These are phyloP conservation scores for Eremomyces bilateralis DNA, from an alignment of 495 filamentous ascomycete genomes.

Conservation along the genomic window DNA sequence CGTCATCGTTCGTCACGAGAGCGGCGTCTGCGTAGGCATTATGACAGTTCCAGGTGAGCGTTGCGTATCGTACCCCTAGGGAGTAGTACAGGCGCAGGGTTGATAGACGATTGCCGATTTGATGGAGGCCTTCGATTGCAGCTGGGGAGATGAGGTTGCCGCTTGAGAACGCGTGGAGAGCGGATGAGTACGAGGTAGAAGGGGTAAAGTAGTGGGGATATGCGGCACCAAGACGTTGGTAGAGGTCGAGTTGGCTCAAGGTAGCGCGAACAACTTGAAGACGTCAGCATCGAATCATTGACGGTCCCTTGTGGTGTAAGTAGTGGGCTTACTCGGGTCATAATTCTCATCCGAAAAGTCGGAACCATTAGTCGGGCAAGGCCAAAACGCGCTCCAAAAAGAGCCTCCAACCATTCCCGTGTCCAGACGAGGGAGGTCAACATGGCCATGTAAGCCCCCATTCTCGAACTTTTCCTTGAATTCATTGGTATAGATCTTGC, in stretches of 20 bases:
- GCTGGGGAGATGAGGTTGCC: conserved; percentile 46
- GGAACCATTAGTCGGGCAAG: conserved; percentile 45
- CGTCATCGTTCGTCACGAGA: conserved; percentile 22
- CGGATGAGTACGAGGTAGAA: conserved; percentile 31
- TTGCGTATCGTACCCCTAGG: conserved; percentile 78
- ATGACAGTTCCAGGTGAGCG: conserved; percentile 84
- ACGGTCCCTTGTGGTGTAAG: conserved; percentile 14
- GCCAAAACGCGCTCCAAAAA: conserved; percentile 81
- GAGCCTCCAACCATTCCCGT: conserved; percentile 43
- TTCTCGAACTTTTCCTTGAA: conserved; percentile 50
- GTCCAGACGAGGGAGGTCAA: conserved; percentile 51
- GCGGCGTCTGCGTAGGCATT: conserved; percentile 81
- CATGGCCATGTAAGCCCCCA: conserved; percentile 45
- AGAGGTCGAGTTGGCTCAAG: conserved; percentile 65
- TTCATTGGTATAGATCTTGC: conserved; percentile 52
- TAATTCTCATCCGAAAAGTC: conserved; percentile 63
- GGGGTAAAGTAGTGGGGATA: conserved; percentile 53
- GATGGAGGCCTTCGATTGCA: conserved; percentile 82
- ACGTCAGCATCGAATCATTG: not conserved
- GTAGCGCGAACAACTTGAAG: conserved; percentile 42
- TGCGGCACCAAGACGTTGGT: conserved; percentile 39
- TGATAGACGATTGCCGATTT: conserved; percentile 71
- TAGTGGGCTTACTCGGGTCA: conserved; percentile 25
- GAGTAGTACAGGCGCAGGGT: conserved; percentile 52
- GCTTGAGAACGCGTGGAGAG: conserved; percentile 34